Percentiles rank a stretch among this genome's conserved stretches.
Evolutionary conservation across 2,329 filamentous ascomycete genomes (phyloP).

Genomic region (Pseudogymnoascus sp.): DNA sequence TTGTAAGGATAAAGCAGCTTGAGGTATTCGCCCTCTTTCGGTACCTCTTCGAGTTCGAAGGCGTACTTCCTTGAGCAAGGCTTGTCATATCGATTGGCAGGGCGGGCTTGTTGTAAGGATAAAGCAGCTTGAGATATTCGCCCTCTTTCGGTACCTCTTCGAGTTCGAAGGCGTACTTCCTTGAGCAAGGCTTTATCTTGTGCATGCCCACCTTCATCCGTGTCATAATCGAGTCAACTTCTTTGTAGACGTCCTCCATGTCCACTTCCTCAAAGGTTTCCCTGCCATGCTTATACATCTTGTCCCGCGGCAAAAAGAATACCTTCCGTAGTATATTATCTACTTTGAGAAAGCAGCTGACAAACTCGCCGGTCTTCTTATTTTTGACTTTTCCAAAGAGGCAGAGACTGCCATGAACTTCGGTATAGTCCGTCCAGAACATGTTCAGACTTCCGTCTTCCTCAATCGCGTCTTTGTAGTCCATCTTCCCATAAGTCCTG

Average conservation of each 20-base stretch:
- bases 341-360: constrained; percentile 92
- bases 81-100: constrained; percentile 63
- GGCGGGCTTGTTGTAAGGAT: constrained; percentile 77
- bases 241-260: constrained; percentile 83
- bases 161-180: constrained; percentile 95
- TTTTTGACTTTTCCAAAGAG: constrained; percentile 95
- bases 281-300: constrained; percentile 51
- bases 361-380: constrained; percentile 67
- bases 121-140: constrained; percentile 91
- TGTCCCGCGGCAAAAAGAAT: constrained; percentile 79
- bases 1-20: constrained; percentile 95
- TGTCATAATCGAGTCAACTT: constrained; percentile 83
- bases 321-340: constrained; percentile 91
- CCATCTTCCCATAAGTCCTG: constrained; percentile 65
- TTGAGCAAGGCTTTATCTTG: constrained; percentile 82
- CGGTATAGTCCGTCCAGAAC: constrained; percentile 96
- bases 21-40: constrained; percentile 82
- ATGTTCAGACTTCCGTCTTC: constrained; percentile 85
- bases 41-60: constrained; percentile 81
- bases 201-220: constrained; percentile 78
- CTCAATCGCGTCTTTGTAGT: constrained; percentile 79
- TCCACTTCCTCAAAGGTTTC: constrained; percentile 70
- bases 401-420: constrained; percentile 83
- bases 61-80: constrained; percentile 84
- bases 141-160: constrained; percentile 77